Percentiles rank a stretch among this genome's conserved stretches.
phyloP scores from a whole-genome alignment of 2,329 filamentous ascomycete species.

The Aureobasidium vineae region DNA sequence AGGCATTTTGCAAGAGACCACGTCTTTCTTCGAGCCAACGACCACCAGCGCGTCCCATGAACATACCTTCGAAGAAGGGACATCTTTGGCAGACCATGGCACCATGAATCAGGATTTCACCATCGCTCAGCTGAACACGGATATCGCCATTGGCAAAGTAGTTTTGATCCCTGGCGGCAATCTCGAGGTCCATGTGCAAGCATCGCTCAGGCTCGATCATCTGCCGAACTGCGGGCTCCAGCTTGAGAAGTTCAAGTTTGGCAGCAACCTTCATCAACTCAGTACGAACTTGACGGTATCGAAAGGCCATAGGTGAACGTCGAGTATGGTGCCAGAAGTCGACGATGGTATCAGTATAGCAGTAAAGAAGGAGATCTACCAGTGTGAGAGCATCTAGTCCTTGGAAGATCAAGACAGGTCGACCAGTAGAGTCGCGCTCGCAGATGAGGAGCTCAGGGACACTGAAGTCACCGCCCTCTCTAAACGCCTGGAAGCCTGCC shows the following conservation, averaged over 20 bases:
- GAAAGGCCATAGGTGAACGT: constrained; percentile 63
- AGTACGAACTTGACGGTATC: constrained; percentile 74
- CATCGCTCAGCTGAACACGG: constrained; percentile 72
- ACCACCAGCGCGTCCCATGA: constrained; percentile 81
- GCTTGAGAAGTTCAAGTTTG: constrained; percentile 64
- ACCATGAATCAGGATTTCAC: constrained; percentile 69
- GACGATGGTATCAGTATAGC: constrained; percentile 76
- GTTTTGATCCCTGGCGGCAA: constrained; percentile 63
- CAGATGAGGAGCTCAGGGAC: constrained; percentile 62
- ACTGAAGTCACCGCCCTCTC: constrained; percentile 54
- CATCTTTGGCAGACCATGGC: constrained; percentile 77
- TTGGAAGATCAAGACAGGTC: constrained; percentile 62
- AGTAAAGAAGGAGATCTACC: constrained; percentile 73
- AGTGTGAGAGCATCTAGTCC: constrained; percentile 74
- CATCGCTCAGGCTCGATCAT: constrained; percentile 65
- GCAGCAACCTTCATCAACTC: constrained; percentile 87
- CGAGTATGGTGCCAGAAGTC: constrained; percentile 83
- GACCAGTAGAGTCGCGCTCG: constrained; percentile 51
- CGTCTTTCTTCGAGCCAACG: constrained; percentile 75
- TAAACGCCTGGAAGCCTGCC: constrained; percentile 49
- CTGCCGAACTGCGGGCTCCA: constrained; percentile 75
- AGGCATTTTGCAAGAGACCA: constrained; percentile 45
- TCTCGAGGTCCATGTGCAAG: constrained; percentile 67
- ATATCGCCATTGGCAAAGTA: constrained; percentile 82
- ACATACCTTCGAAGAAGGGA: constrained; percentile 88